Evolutionary conservation across 805 yeast genomes (phyloP).

Genomic region (Wickerhamomyces chambardii): DNA sequence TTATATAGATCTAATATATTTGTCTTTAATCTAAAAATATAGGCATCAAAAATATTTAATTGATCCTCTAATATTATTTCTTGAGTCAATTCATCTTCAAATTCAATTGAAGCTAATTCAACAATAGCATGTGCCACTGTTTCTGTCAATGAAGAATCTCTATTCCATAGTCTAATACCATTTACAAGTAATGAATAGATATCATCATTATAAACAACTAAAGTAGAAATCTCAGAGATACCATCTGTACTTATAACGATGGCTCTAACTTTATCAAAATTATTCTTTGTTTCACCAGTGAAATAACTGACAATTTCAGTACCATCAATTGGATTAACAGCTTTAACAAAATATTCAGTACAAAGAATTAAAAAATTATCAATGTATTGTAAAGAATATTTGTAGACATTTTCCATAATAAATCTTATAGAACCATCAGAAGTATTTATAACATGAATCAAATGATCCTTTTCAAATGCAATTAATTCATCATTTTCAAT

Average conservation of each 20-base stretch:
- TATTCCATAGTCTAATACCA: slow-evolving; percentile 23
- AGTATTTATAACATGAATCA: slow-evolving; percentile 11
- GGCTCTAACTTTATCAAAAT: slow-evolving; percentile 3
- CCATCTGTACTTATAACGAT: slow-evolving; percentile 7
- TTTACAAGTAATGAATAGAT: slow-evolving; percentile 7
- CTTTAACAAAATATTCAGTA: slow-evolving; percentile 12
- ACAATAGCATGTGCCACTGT: slow-evolving; percentile 25
- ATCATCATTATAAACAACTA: slow-evolving; percentile 6
- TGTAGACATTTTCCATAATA: slow-evolving; percentile 13
- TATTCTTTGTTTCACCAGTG: slow-evolving; percentile 7
- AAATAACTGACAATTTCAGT: slow-evolving; percentile 11
- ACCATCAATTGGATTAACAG: slow-evolving; percentile 17
- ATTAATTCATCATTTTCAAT: slow-evolving; percentile 9
- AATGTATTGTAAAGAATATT: slow-evolving; percentile 9
- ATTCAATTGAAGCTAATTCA: slow-evolving; percentile 8
- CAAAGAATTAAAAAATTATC: slow-evolving; percentile 11
- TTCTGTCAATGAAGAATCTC: slow-evolving; percentile 33
- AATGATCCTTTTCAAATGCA: slow-evolving; percentile 12
- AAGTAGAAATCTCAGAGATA: slow-evolving; percentile 5
- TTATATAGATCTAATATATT: slow-evolving; percentile 8
- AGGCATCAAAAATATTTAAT: slow-evolving; percentile 20
- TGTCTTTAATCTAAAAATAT: slow-evolving; percentile 20
- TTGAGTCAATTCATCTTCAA: slow-evolving; percentile 14
- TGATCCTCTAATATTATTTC: slow-evolving; percentile 23
- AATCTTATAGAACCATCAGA: slow-evolving; percentile 7